phyloP scores from a whole-genome alignment of 352 stramenopile genomes.

The Phytophthora pini region DNA sequence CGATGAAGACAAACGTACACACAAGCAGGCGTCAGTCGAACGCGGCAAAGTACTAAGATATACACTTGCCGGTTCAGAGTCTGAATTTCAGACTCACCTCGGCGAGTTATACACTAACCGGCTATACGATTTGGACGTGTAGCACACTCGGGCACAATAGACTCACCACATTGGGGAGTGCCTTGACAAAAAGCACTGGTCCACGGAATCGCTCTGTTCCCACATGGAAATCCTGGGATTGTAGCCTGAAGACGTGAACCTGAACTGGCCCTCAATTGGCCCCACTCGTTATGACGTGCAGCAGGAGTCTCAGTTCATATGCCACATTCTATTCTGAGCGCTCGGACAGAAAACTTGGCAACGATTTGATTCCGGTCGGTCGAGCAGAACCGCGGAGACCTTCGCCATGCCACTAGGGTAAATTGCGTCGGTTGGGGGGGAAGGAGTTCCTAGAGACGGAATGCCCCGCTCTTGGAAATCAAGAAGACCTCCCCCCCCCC shows the following conservation, averaged over 20 bases:
- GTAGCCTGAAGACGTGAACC: neutral
- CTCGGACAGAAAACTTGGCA: constrained; percentile 8
- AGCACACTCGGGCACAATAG: too few relatives aligned
- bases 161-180: too few relatives aligned
- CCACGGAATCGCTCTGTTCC: neutral
- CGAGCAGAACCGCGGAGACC: neutral
- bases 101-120: too few relatives aligned
- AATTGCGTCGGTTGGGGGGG: neutral
- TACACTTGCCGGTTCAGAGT: too few relatives aligned
- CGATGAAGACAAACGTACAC: too few relatives aligned
- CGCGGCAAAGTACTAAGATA: too few relatives aligned
- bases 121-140: too few relatives aligned
- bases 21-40: too few relatives aligned
- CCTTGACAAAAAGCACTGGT: too few relatives aligned
- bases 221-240: constrained; percentile 8
- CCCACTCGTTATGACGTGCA: constrained; percentile 3
- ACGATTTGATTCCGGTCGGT: constrained; percentile 5
- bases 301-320: neutral
- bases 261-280: constrained; percentile 2
- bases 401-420: neutral
- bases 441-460: constrained; percentile 1
- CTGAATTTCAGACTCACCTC: too few relatives aligned
- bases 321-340: constrained; percentile 1
- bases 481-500: neutral
- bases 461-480: neutral